phyloP scores from a whole-genome alignment of 768 basidiomycete species.

The Candolleomyces aberdarensis region DNA sequence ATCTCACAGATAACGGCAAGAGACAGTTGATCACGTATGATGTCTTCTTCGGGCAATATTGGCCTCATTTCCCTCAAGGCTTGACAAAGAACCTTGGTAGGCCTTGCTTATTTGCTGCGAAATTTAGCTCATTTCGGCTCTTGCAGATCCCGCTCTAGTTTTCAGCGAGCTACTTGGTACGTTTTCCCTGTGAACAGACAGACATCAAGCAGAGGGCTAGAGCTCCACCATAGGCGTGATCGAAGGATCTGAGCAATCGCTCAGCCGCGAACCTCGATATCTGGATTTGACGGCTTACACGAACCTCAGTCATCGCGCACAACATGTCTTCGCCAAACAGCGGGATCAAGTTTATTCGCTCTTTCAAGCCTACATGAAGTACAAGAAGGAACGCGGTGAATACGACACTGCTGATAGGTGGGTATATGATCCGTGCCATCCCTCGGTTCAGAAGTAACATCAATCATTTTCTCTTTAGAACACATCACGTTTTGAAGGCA shows the following conservation, averaged over 20 bases:
- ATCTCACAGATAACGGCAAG: background rate
- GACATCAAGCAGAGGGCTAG: background rate
- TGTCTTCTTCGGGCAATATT: slow-evolving; percentile 49
- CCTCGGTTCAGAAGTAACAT: background rate
- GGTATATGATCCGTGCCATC: background rate
- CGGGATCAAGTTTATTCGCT: slow-evolving; percentile 49
- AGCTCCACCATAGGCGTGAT: slow-evolving; percentile 46
- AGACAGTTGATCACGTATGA: slow-evolving; percentile 41
- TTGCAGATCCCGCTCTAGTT: slow-evolving; percentile 55
- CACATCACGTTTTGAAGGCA: slow-evolving; percentile 44
- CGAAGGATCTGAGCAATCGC: slow-evolving; percentile 60
- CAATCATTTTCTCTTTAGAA: slow-evolving; percentile 27
- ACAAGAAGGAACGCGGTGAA: slow-evolving; percentile 41
- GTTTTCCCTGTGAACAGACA: slow-evolving; percentile 6
- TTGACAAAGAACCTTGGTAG: slow-evolving; percentile 50
- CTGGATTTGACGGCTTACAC: slow-evolving; percentile 46
- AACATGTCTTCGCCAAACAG: slow-evolving; percentile 52
- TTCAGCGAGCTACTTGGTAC: slow-evolving; percentile 67
- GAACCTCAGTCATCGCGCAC: slow-evolving; percentile 46
- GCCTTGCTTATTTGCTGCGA: background rate
- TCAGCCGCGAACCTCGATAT: slow-evolving; percentile 30
- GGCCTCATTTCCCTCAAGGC: slow-evolving; percentile 54
- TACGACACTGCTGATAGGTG: slow-evolving; percentile 63
- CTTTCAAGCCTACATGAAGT: slow-evolving; percentile 49
- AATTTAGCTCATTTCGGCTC: background rate